These are phyloP conservation scores for Bauhinia variegata DNA, from an alignment of 306 rosid genomes.

Conservation along the genomic window DNA sequence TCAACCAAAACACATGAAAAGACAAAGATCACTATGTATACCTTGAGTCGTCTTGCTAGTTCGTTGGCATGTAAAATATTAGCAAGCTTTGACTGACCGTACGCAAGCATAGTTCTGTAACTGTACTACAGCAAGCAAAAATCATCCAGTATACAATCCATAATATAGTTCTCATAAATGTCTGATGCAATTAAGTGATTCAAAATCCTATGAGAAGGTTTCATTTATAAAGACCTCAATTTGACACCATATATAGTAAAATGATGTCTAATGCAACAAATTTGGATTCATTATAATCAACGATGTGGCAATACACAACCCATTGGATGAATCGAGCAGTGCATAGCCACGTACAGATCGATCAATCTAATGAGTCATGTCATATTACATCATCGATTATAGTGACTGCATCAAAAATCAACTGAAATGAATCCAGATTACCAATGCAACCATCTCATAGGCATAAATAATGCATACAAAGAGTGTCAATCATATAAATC, in stretches of 20 bases:
- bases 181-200: neutral
- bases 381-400: too few species aligned
- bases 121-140: constrained; percentile 43
- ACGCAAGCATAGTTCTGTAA: constrained; percentile 66
- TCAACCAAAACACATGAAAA: constrained; percentile 3
- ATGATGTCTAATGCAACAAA: neutral
- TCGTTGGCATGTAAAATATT: constrained; percentile 89
- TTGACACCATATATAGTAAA: constrained; percentile 5
- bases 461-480: neutral
- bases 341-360: too few species aligned
- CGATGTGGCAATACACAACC: too few species aligned
- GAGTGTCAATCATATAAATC: neutral
- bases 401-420: too few species aligned
- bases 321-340: too few species aligned
- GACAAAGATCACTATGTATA: neutral
- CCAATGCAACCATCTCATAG: neutral
- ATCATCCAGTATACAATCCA: neutral
- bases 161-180: too few species aligned
- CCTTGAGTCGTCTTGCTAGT: constrained; percentile 74
- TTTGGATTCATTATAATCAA: too few species aligned
- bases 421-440: too few species aligned
- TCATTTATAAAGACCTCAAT: neutral
- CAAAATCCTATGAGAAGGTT: constrained; percentile 25
- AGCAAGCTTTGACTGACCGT: constrained; percentile 94
- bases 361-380: too few species aligned